Percentiles rank a stretch among this genome's conserved stretches.
Evolutionary conservation across 176 grass and related monocot species (phyloP).

Genomic region (Puccinellia tenuiflora): DNA sequence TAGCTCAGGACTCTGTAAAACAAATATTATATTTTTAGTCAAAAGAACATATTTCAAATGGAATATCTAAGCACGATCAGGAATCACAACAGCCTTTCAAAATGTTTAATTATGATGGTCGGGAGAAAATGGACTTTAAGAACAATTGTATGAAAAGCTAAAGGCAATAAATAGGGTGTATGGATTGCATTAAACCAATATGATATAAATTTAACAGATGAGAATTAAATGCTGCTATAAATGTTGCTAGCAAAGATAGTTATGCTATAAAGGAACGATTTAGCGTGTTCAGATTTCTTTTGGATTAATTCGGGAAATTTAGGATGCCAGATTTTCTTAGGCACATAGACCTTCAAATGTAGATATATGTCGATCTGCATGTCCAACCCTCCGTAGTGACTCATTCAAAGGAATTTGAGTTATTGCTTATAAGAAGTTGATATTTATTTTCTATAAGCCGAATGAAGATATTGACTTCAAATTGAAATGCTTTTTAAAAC

Average conservation of each 20-base stretch:
- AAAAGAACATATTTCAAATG: background rate
- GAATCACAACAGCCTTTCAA: background rate
- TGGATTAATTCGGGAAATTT: background rate
- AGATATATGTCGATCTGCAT: background rate
- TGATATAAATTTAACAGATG: background rate
- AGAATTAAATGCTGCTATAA: background rate
- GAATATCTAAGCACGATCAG: background rate
- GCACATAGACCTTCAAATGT: slow-evolving; percentile 14
- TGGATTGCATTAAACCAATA: slow-evolving; percentile 2
- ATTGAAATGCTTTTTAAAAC: background rate
- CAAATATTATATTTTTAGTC: slow-evolving; percentile 11
- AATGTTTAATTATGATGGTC: background rate
- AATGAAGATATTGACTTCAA: background rate
- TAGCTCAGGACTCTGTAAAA: slow-evolving; percentile 56
- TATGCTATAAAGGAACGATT: slow-evolving; percentile 9
- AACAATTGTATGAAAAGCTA: background rate
- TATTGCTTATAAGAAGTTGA: background rate
- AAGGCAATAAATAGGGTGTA: background rate
- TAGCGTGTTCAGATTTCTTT: background rate
- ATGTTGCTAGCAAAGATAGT: slow-evolving; percentile 1
- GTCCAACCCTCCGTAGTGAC: background rate
- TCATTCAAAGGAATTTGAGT: background rate
- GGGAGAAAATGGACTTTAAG: background rate
- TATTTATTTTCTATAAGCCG: background rate
- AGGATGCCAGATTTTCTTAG: slow-evolving; percentile 4